Conservation (phyloP, 78 protist genomes). For the Capsaspora owczarzaki region DNA sequence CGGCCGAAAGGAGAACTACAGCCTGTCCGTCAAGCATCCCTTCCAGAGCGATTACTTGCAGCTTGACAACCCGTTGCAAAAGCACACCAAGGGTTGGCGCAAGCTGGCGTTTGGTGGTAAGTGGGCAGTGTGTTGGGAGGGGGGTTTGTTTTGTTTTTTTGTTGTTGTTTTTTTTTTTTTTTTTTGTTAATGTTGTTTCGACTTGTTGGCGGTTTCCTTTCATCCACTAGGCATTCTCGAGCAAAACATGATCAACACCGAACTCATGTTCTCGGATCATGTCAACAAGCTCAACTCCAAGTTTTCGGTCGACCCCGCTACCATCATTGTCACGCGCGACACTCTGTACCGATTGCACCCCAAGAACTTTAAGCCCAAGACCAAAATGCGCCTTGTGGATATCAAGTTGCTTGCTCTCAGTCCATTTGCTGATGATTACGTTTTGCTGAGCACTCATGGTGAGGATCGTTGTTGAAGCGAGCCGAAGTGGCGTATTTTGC, state of each 20-base stretch:
- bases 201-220: too few relatives aligned
- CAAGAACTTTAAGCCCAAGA: too few relatives aligned
- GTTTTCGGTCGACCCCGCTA: not conserved
- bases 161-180: not conserved
- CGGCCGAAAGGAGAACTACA: not conserved
- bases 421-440: too few relatives aligned
- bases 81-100: not conserved
- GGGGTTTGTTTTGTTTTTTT: not conserved
- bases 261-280: not conserved
- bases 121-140: not conserved
- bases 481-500: too few relatives aligned
- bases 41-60: not conserved
- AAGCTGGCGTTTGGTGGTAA: not conserved
- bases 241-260: not conserved
- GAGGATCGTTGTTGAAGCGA: too few relatives aligned
- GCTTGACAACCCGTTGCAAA: not conserved
- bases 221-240: not conserved
- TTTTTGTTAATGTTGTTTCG: not conserved
- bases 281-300: not conserved
- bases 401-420: too few relatives aligned
- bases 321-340: not conserved
- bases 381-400: too few relatives aligned
- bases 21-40: not conserved
- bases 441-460: too few relatives aligned
- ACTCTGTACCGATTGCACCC: not conserved